Conservation (phyloP, 768 basidiomycete genomes). For the Cystobasidium ongulense region DNA sequence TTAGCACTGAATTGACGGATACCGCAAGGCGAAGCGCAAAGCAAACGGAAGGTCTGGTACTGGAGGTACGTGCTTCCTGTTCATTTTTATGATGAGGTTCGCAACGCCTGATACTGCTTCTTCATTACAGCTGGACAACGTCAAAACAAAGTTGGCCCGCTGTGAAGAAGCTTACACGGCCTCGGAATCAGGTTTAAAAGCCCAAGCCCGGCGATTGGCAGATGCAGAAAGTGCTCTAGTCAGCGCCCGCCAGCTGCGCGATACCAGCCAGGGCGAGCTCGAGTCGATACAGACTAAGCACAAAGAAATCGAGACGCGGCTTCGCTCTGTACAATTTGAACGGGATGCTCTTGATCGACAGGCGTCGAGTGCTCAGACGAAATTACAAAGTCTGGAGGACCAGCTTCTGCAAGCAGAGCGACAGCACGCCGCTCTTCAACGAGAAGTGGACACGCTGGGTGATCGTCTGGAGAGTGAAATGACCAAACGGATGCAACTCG, state of each 20-base stretch:
- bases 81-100: constrained; percentile 51
- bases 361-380: constrained; percentile 60
- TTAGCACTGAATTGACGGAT: constrained; percentile 62
- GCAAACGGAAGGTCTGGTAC: not conserved
- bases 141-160: constrained; percentile 52
- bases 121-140: constrained; percentile 61
- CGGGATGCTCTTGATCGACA: constrained; percentile 46
- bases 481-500: constrained; percentile 64
- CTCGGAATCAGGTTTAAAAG: constrained; percentile 55
- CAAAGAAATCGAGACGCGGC: constrained; percentile 58
- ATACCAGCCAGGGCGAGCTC: constrained; percentile 59
- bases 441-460: constrained; percentile 61
- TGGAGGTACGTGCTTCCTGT: not conserved
- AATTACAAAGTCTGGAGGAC: constrained; percentile 81
- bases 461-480: constrained; percentile 58
- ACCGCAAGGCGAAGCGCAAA: constrained; percentile 50
- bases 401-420: constrained; percentile 72
- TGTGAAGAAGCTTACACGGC: constrained; percentile 51
- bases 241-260: not conserved
- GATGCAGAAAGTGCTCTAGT: constrained; percentile 18
- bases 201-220: constrained; percentile 50
- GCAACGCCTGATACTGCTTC: constrained; percentile 56
- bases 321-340: constrained; percentile 52
- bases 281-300: constrained; percentile 62
- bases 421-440: constrained; percentile 64